Evolutionary conservation across 73 alveolate genomes (phyloP), one percentile per base, ranked within the genome.

Genomic region (Stentor roeselii): DNA sequence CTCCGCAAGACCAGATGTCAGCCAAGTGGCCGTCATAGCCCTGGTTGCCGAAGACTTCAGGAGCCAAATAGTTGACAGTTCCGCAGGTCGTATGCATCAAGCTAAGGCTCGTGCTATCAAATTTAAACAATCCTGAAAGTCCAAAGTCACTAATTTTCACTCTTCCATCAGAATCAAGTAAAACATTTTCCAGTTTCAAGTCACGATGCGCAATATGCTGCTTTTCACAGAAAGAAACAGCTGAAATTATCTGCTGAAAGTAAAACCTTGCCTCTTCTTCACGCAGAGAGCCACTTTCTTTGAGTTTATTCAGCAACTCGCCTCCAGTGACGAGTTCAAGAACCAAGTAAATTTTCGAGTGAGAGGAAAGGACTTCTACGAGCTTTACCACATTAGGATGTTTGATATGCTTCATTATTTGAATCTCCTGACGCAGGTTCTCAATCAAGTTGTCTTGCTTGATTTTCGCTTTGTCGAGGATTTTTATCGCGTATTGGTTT

Each of bases 111-210:
- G 78, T 59, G 39, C 84, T 85, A 3, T 83, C 85, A 59, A 78
- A 86, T 59, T 58, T 42, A 78, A 50, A 86, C 21, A 86, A 60
- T 3, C 88, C 78, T 4, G 98, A 93, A 32, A 94, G 90, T 60
- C 97, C 98, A 91, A 96, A 96, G 76, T 94, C 99, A 78, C 95
- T 89, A 38, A 96, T 91, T 90, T 96, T 86, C 42, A 93, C 85
- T 37, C 93, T 84, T 76, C 97, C 93, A 34, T 89, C 88, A 78
- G 90, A 86, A 89, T 95, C 91, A 40, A 94, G 78, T 60, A 94
- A 84, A 59, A 96, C 91, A 87, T 96, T 96, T 32, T 90, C 94
- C 36, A 97, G 97, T 75, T 93, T 96, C 60, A 96, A 85, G 89
- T 96, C 98, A 82, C 98, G 76, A 83, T 96, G 99, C 34, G 91